Conservation (phyloP, 345 rosid species). For the Linum lewisii region DNA sequence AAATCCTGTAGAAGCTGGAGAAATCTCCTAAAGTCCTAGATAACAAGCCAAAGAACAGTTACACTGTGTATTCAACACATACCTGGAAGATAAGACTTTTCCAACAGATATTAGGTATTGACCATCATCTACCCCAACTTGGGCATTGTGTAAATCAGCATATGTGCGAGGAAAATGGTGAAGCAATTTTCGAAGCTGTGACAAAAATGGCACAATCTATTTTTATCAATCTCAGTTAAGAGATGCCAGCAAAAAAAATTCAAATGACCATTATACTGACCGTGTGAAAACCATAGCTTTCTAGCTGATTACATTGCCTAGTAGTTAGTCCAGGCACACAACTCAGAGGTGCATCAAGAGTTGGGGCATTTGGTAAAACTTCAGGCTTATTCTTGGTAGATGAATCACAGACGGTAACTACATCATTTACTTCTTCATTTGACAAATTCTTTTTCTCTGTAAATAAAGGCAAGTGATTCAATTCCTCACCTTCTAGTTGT, state of each 20-base stretch:
- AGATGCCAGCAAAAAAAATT: constrained; percentile 3
- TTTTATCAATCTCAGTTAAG: constrained; percentile 11
- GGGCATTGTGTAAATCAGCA: constrained; percentile 83
- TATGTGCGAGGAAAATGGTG: constrained; percentile 94
- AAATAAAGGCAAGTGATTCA: constrained; percentile 17
- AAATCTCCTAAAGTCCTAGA: background rate
- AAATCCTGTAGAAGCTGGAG: background rate
- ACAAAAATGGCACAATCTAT: constrained; percentile 13
- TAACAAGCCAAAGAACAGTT: background rate
- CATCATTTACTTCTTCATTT: constrained; percentile 29
- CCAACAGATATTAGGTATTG: constrained; percentile 87
- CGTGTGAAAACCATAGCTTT: constrained; percentile 76
- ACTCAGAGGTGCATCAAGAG: constrained; percentile 46
- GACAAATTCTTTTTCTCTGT: constrained; percentile 18
- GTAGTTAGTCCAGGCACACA: constrained; percentile 57
- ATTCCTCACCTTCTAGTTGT: constrained; percentile 22
- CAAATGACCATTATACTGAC: constrained; percentile 29
- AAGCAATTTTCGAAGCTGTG: constrained; percentile 65
- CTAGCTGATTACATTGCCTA: constrained; percentile 50
- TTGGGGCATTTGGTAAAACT: constrained; percentile 16
- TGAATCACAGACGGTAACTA: constrained; percentile 15
- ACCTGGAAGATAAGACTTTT: constrained; percentile 72
- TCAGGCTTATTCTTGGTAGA: constrained; percentile 10
- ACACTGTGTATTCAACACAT: constrained; percentile 7
- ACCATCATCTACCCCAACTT: constrained; percentile 65